Evolutionary conservation across 192 early-diverging fungal species (phyloP).

Genomic region (Umbelopsis sp.): DNA sequence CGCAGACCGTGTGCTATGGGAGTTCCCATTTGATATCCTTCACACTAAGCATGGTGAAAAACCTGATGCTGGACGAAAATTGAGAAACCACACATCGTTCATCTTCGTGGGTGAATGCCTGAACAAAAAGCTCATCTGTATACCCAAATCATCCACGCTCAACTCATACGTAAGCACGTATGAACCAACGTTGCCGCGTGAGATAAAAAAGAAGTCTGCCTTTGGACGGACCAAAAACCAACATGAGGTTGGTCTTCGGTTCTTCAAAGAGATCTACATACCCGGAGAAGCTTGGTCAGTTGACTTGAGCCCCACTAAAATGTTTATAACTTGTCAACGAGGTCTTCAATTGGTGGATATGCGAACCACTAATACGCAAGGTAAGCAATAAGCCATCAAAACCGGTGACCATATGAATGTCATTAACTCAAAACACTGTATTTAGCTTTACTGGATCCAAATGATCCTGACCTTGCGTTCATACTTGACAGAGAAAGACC

Average conservation of each 20-base stretch:
- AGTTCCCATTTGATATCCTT: constrained; percentile 57
- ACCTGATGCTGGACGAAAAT: constrained; percentile 44
- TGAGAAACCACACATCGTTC: constrained; percentile 68
- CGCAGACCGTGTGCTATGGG: constrained; percentile 69
- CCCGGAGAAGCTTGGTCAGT: constrained; percentile 86
- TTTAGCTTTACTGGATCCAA: constrained; percentile 79
- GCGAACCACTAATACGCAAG: constrained; percentile 78
- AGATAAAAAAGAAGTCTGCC: constrained; percentile 46
- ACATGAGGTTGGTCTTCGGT: constrained; percentile 46
- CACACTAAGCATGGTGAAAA: constrained; percentile 41
- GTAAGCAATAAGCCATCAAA: constrained; percentile 13
- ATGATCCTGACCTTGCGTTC: constrained; percentile 77
- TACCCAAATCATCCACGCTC: constrained; percentile 73
- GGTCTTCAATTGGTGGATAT: constrained; percentile 95
- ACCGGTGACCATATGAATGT: not conserved
- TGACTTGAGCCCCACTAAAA: constrained; percentile 80
- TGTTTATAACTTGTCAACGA: constrained; percentile 89
- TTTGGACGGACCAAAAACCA: constrained; percentile 51
- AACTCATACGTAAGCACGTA: constrained; percentile 78
- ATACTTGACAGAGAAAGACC: constrained; percentile 72
- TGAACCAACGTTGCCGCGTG: constrained; percentile 64
- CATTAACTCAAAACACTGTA: constrained; percentile 38
- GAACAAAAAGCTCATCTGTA: constrained; percentile 61
- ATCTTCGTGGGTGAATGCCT: constrained; percentile 70
- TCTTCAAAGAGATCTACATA: constrained; percentile 90